A percentile compares a stretch with the other conserved stretches of the same genome.
phyloP scores from a whole-genome alignment of 371 early-diverging fungal genomes.

The Mucor racemosus region DNA sequence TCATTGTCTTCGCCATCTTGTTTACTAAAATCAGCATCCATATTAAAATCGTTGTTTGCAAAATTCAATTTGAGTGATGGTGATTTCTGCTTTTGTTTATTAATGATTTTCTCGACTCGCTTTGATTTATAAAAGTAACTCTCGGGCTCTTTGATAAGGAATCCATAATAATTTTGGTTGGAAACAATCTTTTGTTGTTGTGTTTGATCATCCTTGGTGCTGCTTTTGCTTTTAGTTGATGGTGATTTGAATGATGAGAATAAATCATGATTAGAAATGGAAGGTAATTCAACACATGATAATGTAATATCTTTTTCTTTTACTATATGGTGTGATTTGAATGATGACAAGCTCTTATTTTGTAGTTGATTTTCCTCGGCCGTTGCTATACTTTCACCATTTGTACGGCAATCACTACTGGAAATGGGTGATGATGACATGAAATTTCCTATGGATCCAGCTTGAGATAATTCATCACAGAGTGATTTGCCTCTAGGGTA shows the following conservation, averaged over 20 bases:
- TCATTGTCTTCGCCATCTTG: not conserved
- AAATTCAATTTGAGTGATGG: not conserved
- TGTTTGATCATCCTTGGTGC: not conserved
- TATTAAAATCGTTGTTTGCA: not conserved
- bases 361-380: not conserved
- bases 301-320: not conserved
- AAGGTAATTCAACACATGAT: not conserved
- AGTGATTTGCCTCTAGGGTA: conserved; percentile 12
- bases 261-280: not conserved
- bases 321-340: not conserved
- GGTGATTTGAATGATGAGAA: not conserved
- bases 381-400: not conserved
- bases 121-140: conserved; percentile 13
- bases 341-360: not conserved
- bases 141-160: conserved; percentile 11
- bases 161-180: conserved; percentile 6
- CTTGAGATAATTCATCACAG: conserved; percentile 10
- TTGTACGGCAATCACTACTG: not conserved
- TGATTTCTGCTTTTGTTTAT: not conserved
- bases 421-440: not conserved
- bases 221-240: not conserved
- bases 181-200: not conserved
- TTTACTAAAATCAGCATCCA: not conserved
- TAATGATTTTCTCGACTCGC: not conserved
- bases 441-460: not conserved